phyloP scores from a whole-genome alignment of 441 rosid species.

The Metrosideros polymorpha region DNA sequence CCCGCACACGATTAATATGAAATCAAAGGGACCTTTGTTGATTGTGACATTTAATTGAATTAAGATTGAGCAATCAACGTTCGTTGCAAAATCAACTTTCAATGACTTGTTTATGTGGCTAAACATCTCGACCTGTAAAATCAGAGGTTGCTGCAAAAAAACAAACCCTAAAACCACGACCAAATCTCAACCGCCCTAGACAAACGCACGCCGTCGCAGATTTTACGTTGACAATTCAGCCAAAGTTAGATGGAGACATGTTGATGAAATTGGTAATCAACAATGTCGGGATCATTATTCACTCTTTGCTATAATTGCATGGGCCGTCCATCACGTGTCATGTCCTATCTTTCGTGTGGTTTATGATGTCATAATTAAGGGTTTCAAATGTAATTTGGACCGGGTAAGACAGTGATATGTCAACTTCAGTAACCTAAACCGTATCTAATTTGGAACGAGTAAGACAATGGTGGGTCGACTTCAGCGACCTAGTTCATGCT shows the following conservation, averaged over 20 bases:
- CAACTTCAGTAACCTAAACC: no score
- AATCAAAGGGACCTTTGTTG: not conserved
- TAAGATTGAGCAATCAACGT: not conserved
- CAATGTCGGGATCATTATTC: not conserved
- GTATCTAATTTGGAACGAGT: not conserved
- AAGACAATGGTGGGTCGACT: not conserved
- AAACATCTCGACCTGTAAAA: not conserved
- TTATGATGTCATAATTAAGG: not conserved
- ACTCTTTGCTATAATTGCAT: not conserved
- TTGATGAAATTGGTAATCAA: not conserved
- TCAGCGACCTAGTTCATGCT: not conserved
- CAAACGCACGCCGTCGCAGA: not conserved
- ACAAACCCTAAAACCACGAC: not conserved
- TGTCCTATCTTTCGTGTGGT: not conserved
- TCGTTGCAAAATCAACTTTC: not conserved
- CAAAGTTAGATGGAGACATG: not conserved
- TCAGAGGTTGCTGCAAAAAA: not conserved
- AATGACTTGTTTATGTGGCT: not conserved
- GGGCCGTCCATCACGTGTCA: not conserved
- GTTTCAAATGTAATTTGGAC: not conserved
- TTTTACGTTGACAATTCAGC: not conserved
- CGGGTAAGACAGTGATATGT: accelerated
- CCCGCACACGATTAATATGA: not conserved
- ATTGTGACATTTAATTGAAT: not conserved
- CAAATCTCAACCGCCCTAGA: not conserved